Evolutionary conservation across 768 basidiomycete genomes (phyloP), one percentile per base, ranked within the genome.

Genomic region (Tylopilus plumbeoviolaceoides): DNA sequence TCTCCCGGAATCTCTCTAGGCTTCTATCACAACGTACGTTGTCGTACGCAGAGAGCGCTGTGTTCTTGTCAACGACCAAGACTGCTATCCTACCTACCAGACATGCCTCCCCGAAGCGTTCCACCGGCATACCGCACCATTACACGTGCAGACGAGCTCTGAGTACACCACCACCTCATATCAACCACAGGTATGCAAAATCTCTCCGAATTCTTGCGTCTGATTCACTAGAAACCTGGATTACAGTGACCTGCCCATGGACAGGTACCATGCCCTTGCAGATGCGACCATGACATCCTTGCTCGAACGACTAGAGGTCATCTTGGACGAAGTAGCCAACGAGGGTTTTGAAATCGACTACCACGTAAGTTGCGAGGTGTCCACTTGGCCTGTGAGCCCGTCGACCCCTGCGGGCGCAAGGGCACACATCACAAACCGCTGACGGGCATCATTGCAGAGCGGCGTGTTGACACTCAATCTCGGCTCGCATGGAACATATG

Each of bases 401-500:
- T n/a, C 38, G 38, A 38, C 7, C 7, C 15, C 7, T 28, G n/a
- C 38, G 18, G 7, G 15, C 38, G 23, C 4, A 14, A 33, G 20
- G 21, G 25, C 36, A 30, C 10, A 23, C 12, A 8, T 46, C 28
- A 43, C 20, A 18, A 21, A 30, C 18, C 30, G 15, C 53, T 68
- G 12, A 68, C 14, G 50, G 17, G 35, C 25, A 54, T 54, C 40
- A 23, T 54, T 25, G 30, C 67, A 95, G 94, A 85, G 87, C 62
- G 94, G 94, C n/a, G 94, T 97, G 28, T 68, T 97, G 31, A 97
- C 93, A 1, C 79, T 95, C 41, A 76, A 75, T 45, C 75, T 95
- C 15, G 92, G 85, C 28, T 72, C 77, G 38, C 73, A 84, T 50
- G 92, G 91, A 14, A 95, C 89, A 11, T 97, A 95, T 72, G 94